Base-by-base conservation (phyloP, 2,329 filamentous ascomycete species). In the Venturia effusa region DNA sequence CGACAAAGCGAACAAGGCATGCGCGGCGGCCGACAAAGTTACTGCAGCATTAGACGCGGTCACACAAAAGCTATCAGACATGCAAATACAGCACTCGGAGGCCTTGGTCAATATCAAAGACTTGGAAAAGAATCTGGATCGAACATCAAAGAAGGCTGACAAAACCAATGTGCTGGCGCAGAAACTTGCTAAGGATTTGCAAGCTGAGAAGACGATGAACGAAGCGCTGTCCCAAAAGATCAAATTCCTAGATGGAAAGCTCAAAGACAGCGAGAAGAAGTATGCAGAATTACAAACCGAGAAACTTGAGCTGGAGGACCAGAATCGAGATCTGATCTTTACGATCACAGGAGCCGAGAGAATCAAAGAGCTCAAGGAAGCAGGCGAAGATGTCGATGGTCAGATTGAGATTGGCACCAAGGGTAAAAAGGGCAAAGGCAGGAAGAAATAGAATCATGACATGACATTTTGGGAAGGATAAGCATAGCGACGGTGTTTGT, bases 331-430 rank as follows among this genome's bases (percentile, higher is more conserved):
- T 73, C 73, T 97, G 72, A 86, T 82, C 61, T 92, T 96, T 81
- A 96, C 93, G 71, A 93, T 97, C 66, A 89, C 86, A 24, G 88
- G 90, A 0, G 85, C 89, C 74, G 86, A 94, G 75, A 93, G 91
- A 75, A 76, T 92, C 76, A 82, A 82, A 37, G 82, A 81, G 68
- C 76, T 92, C 75, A 83, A 82, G 34, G 82, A 81, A 68, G 85
- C 84, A 64, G 83, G 85, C 39, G 89, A 88, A n/a, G 89, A 93
- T 73, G 74, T 94, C 43, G 88, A 88, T 61, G 89, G 89, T 0
- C 89, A 83, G 62, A 80, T 87, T n/a, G 75, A 77, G 60, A 71
- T 69, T 51, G 83, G 86, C 1, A 85, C 63, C 61, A 71, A 69
- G 61, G 85, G 82, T 70, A 79, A 77, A 22, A 83, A 82, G 71